Evolutionary conservation across 257 asterid species (phyloP).

Genomic region (Jacaranda mimosifolia): DNA sequence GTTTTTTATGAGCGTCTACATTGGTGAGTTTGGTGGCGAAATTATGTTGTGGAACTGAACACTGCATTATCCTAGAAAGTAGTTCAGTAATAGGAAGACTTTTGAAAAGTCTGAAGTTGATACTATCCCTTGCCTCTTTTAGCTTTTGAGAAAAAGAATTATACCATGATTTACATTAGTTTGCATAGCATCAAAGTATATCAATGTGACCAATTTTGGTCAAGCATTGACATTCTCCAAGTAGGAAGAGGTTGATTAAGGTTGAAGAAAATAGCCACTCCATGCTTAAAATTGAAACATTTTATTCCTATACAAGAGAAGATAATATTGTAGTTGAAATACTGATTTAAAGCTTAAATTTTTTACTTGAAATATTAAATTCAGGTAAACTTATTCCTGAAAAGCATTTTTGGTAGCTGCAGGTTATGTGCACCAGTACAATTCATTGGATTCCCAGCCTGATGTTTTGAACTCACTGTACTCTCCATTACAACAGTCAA

Average conservation of each 20-base stretch:
- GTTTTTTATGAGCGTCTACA: slow-evolving; percentile 79
- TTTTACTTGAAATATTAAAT: slow-evolving; percentile 16
- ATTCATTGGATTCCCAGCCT: slow-evolving; percentile 91
- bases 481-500: slow-evolving; percentile 94
- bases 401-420: slow-evolving; percentile 44
- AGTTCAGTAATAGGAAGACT: slow-evolving; percentile 22
- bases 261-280: neutral
- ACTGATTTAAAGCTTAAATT: slow-evolving; percentile 26
- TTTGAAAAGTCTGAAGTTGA: slow-evolving; percentile 20
- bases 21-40: slow-evolving; percentile 69
- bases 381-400: slow-evolving; percentile 30
- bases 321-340: slow-evolving; percentile 5
- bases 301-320: slow-evolving; percentile 1
- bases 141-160: slow-evolving; percentile 10
- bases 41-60: slow-evolving; percentile 29
- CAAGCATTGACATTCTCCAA: neutral
- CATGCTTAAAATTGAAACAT: slow-evolving; percentile 19
- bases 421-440: slow-evolving; percentile 94
- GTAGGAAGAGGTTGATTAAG: slow-evolving; percentile 8
- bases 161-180: slow-evolving; percentile 22
- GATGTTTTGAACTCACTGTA: slow-evolving; percentile 92
- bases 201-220: slow-evolving; percentile 21
- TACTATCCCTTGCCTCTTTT: slow-evolving; percentile 20
- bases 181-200: slow-evolving; percentile 11
- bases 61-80: slow-evolving; percentile 27